phyloP scores from a whole-genome alignment of 805 yeast species.

The Kluyveromyces starmeri region DNA sequence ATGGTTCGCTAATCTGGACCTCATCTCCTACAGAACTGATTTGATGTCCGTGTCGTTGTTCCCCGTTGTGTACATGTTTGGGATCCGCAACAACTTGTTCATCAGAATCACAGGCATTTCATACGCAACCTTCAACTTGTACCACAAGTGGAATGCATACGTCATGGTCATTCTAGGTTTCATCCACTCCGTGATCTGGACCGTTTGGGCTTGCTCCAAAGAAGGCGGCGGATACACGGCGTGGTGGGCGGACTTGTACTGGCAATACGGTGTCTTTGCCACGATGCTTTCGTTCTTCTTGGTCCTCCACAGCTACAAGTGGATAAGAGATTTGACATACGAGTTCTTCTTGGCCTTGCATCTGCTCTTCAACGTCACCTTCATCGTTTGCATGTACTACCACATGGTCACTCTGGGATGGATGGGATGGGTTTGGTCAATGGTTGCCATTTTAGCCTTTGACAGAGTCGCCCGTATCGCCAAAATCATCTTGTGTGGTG shows the following conservation, averaged over 20 bases:
- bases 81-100: constrained; percentile 66
- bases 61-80: constrained; percentile 55
- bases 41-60: constrained; percentile 41
- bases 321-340: constrained; percentile 45
- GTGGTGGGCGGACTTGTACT: constrained; percentile 39
- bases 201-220: constrained; percentile 31
- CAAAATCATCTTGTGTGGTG: constrained; percentile 29
- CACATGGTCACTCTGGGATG: constrained; percentile 49
- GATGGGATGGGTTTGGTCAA: constrained; percentile 41
- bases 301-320: constrained; percentile 40
- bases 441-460: constrained; percentile 40
- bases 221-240: constrained; percentile 33
- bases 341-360: constrained; percentile 56
- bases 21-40: constrained; percentile 49
- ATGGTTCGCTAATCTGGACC: constrained; percentile 28
- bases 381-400: constrained; percentile 46
- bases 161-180: constrained; percentile 39
- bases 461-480: constrained; percentile 42
- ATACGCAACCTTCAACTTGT: constrained; percentile 47
- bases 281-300: constrained; percentile 37
- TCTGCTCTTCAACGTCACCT: constrained; percentile 43
- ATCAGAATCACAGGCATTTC: constrained; percentile 53
- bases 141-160: constrained; percentile 62
- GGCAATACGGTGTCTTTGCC: constrained; percentile 42
- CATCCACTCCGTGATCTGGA: constrained; percentile 52